Evolutionary conservation across 352 stramenopile genomes (phyloP).

Genomic region (Pythium pyrilobum): DNA sequence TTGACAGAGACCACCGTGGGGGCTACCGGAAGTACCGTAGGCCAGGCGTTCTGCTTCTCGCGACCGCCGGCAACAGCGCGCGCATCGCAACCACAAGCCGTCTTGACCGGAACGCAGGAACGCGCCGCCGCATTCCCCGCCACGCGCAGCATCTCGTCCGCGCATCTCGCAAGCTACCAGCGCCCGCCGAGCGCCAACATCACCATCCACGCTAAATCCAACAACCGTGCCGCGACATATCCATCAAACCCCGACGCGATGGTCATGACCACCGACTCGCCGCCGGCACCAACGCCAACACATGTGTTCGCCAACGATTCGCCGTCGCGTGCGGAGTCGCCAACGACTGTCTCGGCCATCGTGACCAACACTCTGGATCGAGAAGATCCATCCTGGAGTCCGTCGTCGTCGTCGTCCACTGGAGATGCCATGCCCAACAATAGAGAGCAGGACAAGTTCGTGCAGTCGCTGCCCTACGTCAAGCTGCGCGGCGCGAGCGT

Average conservation of each 20-base stretch:
- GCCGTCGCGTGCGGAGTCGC: neutral
- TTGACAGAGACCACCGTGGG: constrained; percentile 6
- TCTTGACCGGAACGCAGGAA: neutral
- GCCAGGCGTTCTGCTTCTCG: constrained; percentile 14
- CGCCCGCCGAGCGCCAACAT: too few species aligned
- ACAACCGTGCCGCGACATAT: too few species aligned
- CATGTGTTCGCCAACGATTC: neutral
- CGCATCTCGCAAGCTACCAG: neutral
- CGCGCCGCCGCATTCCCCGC: neutral
- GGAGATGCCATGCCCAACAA: neutral
- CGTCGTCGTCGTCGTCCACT: constrained; percentile 1
- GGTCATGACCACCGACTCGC: neutral
- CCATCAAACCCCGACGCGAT: neutral
- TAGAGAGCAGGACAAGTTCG: constrained; percentile 6
- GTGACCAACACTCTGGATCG: neutral
- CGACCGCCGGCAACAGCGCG: neutral
- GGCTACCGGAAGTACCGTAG: constrained; percentile 4
- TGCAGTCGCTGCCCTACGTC: constrained; percentile 72
- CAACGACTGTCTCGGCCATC: constrained; percentile 1
- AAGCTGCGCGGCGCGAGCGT: constrained; percentile 37
- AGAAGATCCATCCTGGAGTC: constrained; percentile 1
- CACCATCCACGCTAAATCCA: too few species aligned
- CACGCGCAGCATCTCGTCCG: neutral
- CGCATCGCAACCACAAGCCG: neutral
- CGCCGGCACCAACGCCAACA: neutral